Evolutionary conservation across 2,329 filamentous ascomycete species (phyloP), one percentile per base, ranked within the genome.

Genomic region (Balansia obtecta): DNA sequence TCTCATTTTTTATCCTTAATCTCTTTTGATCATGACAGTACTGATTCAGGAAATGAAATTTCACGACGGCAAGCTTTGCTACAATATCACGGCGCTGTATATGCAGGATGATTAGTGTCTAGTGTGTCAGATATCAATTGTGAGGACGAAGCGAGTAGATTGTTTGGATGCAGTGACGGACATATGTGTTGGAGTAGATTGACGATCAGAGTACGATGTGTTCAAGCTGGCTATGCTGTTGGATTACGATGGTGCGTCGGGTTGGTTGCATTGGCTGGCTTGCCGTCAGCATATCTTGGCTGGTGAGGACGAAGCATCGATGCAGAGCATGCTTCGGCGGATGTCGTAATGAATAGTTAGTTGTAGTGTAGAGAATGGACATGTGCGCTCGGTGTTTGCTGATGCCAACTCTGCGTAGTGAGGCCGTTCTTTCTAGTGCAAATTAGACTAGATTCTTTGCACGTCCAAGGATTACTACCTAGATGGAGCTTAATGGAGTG

Each of bases 311-410:
- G 12, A 16, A 38, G 13, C 9, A 27, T 22, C n/a, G n/a, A 33
- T n/a, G 30, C 7, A 39, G 39, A n/a, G 50, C 46, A 46, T 51
- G 42, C 42, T 18, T 41, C 18, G 50, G 50, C 50, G 50, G 46
- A 42, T 37, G 49, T 46, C 46, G 49, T 49, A 45, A 46, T n/a
- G n/a, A n/a, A n/a, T n/a, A n/a, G n/a, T n/a, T n/a, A n/a, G n/a
- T n/a, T n/a, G n/a, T n/a, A n/a, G n/a, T n/a, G n/a, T n/a, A n/a
- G n/a, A n/a, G n/a, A n/a, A n/a, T n/a, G n/a, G n/a, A n/a, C n/a
- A n/a, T n/a, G n/a, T n/a, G n/a, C n/a, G n/a, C n/a, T n/a, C n/a
- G n/a, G n/a, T n/a, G n/a, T n/a, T n/a, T n/a, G n/a, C n/a, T n/a
- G n/a, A n/a, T n/a, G n/a, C n/a, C n/a, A n/a, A n/a, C n/a, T n/a